Conservation (phyloP, 371 early-diverging fungal species). For the Rhizopus delemar region DNA sequence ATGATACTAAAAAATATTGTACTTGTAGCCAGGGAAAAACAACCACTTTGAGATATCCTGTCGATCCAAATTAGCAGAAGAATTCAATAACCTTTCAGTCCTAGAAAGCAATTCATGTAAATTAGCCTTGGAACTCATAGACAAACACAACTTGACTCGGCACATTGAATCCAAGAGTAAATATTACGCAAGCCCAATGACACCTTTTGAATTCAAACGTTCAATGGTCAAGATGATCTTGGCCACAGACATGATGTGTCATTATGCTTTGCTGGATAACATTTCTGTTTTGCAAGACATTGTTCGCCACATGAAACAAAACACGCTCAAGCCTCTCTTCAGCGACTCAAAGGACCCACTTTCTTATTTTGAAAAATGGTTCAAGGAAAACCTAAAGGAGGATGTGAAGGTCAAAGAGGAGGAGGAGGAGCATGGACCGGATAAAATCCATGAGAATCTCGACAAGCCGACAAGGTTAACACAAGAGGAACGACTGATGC, state of each 20-base stretch:
- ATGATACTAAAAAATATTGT: no score
- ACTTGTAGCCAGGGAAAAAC: conserved; percentile 79
- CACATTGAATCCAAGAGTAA: conserved; percentile 22
- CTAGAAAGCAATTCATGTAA: conserved; percentile 83
- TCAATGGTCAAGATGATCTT: conserved; percentile 68
- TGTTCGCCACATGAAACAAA: no score
- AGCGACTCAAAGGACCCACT: no score
- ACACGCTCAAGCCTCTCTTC: no score
- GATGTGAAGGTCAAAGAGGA: no score
- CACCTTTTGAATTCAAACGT: conserved; percentile 32
- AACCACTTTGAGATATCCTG: conserved; percentile 86
- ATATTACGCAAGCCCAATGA: no score
- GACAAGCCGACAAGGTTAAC: no score
- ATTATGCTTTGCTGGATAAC: conserved; percentile 65
- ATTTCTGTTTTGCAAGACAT: not conserved
- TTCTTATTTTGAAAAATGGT: no score
- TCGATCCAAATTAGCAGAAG: conserved; percentile 65
- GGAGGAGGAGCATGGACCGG: no score
- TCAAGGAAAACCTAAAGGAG: no score
- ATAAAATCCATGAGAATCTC: no score
- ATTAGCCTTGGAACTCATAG: conserved; percentile 67
- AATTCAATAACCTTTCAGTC: conserved; percentile 74
- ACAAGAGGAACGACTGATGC: conserved; percentile 54
- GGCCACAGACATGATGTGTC: conserved; percentile 86
- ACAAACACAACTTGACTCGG: conserved; percentile 70